phyloP scores from a whole-genome alignment of 2,329 filamentous ascomycete species.

The Pezicula neosporulosa region DNA sequence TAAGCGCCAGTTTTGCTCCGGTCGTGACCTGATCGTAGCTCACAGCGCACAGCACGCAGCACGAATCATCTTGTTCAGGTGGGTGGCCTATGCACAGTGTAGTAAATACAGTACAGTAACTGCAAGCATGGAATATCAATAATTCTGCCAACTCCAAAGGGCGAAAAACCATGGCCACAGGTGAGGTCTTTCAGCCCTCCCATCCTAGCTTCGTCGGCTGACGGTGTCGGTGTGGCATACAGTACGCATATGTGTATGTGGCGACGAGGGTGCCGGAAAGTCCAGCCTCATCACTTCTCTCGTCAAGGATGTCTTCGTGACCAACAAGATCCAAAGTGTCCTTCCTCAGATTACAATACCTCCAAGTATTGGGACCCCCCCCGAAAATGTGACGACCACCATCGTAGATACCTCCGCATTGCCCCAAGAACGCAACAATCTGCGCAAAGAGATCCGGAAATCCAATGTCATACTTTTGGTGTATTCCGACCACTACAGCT shows the following conservation, averaged over 20 bases:
- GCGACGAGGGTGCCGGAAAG: constrained; percentile 94
- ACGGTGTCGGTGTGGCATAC: neutral
- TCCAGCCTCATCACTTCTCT: constrained; percentile 91
- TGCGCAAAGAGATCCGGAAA: constrained; percentile 93
- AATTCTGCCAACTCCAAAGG: constrained; percentile 19
- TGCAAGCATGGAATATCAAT: constrained; percentile 13
- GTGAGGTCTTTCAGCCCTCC: constrained; percentile 11
- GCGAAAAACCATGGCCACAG: constrained; percentile 22
- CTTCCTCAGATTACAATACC: constrained; percentile 94
- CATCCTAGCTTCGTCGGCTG: constrained; percentile 3
- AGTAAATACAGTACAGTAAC: too few relatives aligned
- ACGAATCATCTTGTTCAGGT: neutral
- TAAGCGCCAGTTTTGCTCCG: neutral
- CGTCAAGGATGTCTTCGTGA: constrained; percentile 95
- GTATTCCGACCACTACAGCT: constrained; percentile 98
- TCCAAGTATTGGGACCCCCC: constrained; percentile 85
- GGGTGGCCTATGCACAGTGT: neutral
- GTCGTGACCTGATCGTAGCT: too few relatives aligned
- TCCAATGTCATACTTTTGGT: constrained; percentile 96
- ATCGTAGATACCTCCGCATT: constrained; percentile 96
- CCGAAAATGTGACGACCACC: constrained; percentile 94
- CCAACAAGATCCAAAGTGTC: constrained; percentile 90
- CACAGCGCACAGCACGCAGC: too few relatives aligned
- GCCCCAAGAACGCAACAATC: constrained; percentile 84
- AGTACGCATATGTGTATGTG: constrained; percentile 94